Conservation (phyloP, 768 basidiomycete species). For the Boletus vermiculosoides region DNA sequence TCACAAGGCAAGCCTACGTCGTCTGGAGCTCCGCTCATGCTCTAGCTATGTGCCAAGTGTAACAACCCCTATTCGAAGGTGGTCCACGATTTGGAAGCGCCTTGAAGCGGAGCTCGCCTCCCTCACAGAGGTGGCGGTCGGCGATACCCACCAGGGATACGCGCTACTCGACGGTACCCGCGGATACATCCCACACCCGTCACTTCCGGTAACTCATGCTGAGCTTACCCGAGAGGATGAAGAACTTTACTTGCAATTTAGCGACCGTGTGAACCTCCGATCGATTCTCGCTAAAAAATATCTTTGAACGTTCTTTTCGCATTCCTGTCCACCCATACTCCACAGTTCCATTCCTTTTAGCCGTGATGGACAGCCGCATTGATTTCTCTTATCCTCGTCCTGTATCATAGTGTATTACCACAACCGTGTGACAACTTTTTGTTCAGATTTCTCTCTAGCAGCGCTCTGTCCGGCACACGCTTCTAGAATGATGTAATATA, state of each 20-base stretch:
- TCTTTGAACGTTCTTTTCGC: background rate
- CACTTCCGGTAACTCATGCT: background rate
- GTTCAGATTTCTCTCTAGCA: background rate
- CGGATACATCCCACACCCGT: conserved; percentile 25
- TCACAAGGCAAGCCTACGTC: conserved; percentile 27
- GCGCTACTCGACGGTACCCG: conserved; percentile 20
- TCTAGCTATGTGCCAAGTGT: conserved; percentile 25
- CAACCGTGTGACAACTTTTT: background rate
- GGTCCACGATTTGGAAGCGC: conserved; percentile 30
- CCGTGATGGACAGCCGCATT: too few relatives aligned
- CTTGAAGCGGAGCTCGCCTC: conserved; percentile 21
- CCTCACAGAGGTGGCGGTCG: conserved; percentile 25
- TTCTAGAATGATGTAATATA: background rate
- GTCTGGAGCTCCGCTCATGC: conserved; percentile 27
- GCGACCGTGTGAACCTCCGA: conserved; percentile 12
- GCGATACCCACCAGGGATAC: conserved; percentile 18
- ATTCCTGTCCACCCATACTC: background rate
- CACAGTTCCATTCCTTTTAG: background rate
- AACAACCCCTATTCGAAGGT: conserved; percentile 19
- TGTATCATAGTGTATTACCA: conserved; percentile 4
- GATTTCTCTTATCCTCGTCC: background rate
- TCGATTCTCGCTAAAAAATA: background rate
- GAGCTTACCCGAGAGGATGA: conserved; percentile 14
- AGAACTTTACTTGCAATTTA: conserved; percentile 8
- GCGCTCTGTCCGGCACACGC: background rate